Conservation (phyloP, 805 yeast species). For the Saturnispora galanensis region DNA sequence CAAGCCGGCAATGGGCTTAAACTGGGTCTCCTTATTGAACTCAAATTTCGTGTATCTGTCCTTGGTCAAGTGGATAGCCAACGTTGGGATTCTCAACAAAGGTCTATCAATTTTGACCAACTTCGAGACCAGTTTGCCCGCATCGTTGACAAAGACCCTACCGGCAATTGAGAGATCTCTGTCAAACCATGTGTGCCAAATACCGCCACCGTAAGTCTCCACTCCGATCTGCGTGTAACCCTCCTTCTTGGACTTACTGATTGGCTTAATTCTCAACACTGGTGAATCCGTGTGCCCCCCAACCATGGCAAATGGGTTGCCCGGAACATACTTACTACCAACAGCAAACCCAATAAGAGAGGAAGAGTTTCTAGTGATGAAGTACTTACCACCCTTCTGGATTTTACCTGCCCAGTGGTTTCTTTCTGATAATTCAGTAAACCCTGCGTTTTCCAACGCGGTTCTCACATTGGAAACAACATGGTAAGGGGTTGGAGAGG, state of each 20-base stretch:
- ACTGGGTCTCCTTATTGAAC: slow-evolving; percentile 79
- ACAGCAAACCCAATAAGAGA: slow-evolving; percentile 81
- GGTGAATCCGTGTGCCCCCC: slow-evolving; percentile 98
- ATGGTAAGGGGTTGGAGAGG: slow-evolving; percentile 91
- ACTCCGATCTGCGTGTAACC: slow-evolving; percentile 88
- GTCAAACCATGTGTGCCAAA: slow-evolving; percentile 97
- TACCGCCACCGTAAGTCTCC: slow-evolving; percentile 91
- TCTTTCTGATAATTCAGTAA: slow-evolving; percentile 63
- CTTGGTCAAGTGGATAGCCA: slow-evolving; percentile 86
- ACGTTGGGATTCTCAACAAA: slow-evolving; percentile 80
- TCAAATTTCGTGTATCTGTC: slow-evolving; percentile 71
- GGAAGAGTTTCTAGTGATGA: slow-evolving; percentile 82
- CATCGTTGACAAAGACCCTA: slow-evolving; percentile 57
- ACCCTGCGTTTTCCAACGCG: slow-evolving; percentile 53
- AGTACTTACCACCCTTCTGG: slow-evolving; percentile 55
- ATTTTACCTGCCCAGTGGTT: slow-evolving; percentile 54
- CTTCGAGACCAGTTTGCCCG: slow-evolving; percentile 47
- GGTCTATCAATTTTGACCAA: slow-evolving; percentile 79
- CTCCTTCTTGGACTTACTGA: slow-evolving; percentile 56
- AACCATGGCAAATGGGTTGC: slow-evolving; percentile 76
- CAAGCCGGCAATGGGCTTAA: slow-evolving; percentile 78
- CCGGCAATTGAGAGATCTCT: slow-evolving; percentile 90
- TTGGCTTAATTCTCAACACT: slow-evolving; percentile 77
- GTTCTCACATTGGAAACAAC: slow-evolving; percentile 62
- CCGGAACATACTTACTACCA: slow-evolving; percentile 63